Evolutionary conservation across 768 basidiomycete species (phyloP).

Genomic region (Gautieria morchelliformis): DNA sequence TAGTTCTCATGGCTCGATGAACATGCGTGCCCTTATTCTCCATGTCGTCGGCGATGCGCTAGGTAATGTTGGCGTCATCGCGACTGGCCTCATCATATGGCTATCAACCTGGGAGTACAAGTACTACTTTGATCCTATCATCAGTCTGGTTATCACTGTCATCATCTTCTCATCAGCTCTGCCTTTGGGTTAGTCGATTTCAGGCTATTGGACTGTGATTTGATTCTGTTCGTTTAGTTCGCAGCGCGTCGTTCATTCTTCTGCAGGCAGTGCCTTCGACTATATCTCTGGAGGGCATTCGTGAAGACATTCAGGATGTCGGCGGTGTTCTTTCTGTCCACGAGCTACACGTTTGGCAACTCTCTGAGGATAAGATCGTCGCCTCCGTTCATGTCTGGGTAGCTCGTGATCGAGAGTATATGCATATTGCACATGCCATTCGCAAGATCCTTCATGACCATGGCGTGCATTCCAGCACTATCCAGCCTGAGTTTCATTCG

Average conservation of each 20-base stretch:
- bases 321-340: constrained; percentile 85
- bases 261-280: constrained; percentile 89
- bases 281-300: constrained; percentile 84
- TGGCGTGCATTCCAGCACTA: constrained; percentile 91
- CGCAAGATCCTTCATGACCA: constrained; percentile 77
- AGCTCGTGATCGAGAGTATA: constrained; percentile 76
- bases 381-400: constrained; percentile 94
- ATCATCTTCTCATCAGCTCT: constrained; percentile 96
- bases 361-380: constrained; percentile 90
- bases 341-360: constrained; percentile 95
- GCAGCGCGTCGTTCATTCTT: constrained; percentile 88
- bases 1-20: constrained; percentile 61
- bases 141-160: constrained; percentile 87
- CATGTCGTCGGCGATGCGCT: constrained; percentile 96
- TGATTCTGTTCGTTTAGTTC: constrained; percentile 36
- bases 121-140: constrained; percentile 87
- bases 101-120: constrained; percentile 75
- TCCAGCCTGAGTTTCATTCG: constrained; percentile 76
- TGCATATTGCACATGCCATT: constrained; percentile 80
- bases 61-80: constrained; percentile 96
- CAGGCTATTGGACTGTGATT: neutral
- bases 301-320: constrained; percentile 68
- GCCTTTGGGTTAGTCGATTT: constrained; percentile 57
- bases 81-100: constrained; percentile 93
- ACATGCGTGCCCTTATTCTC: constrained; percentile 91